Conservation (phyloP, 2,329 filamentous ascomycete genomes). For the Huntiella abstrusa region DNA sequence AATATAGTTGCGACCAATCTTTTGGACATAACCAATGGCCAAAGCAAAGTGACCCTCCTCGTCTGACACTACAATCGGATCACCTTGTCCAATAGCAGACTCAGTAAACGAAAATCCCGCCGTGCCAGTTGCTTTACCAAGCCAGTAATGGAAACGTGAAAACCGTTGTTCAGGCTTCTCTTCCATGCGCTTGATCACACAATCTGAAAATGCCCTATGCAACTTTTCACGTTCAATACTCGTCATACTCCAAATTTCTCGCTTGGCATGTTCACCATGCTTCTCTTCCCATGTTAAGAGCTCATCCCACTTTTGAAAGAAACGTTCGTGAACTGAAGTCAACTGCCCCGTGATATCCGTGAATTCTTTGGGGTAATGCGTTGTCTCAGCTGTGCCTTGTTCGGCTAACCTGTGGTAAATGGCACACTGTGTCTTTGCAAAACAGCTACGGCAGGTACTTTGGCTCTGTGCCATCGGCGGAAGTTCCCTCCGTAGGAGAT, state of each 20-base stretch:
- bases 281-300: conserved; percentile 88
- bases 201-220: conserved; percentile 74
- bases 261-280: conserved; percentile 66
- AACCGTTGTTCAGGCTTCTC: conserved; percentile 61
- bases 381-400: conserved; percentile 60
- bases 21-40: conserved; percentile 75
- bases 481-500: conserved; percentile 64
- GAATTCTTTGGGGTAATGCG: conserved; percentile 67
- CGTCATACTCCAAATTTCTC: conserved; percentile 92
- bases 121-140: conserved; percentile 47
- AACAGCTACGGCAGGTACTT: conserved; percentile 69
- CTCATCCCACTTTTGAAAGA: conserved; percentile 89
- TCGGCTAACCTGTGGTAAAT: conserved; percentile 85
- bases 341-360: conserved; percentile 62
- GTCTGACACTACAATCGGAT: conserved; percentile 91
- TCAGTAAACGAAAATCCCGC: conserved; percentile 69
- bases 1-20: conserved; percentile 56
- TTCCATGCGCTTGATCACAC: conserved; percentile 38
- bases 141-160: conserved; percentile 75
- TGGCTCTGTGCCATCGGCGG: conserved; percentile 74
- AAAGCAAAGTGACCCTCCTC: conserved; percentile 90
- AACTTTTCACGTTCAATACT: conserved; percentile 74
- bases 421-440: conserved; percentile 79
- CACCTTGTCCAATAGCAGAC: conserved; percentile 69
- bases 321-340: conserved; percentile 54